Evolutionary conservation across 75 land plant genomes (phyloP).

Genomic region (Picea glauca): DNA sequence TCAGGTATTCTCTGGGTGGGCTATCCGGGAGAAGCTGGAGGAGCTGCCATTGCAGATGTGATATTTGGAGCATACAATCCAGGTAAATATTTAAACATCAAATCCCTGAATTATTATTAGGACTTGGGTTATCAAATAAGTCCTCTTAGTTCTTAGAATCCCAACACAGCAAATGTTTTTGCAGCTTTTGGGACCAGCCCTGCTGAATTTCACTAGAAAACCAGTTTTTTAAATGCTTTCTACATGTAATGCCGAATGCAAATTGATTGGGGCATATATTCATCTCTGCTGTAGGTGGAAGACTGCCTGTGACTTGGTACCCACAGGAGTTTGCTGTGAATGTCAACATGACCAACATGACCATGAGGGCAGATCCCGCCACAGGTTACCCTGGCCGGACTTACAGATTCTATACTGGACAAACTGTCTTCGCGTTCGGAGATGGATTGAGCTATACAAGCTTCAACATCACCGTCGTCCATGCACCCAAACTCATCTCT

Average conservation of each 20-base stretch:
- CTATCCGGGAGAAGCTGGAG: conserved; percentile 96
- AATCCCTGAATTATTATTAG: too few relatives aligned
- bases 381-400: conserved; percentile 90
- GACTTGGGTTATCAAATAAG: too few relatives aligned
- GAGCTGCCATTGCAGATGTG: conserved; percentile 75
- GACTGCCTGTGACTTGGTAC: conserved; percentile 85
- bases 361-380: conserved; percentile 75
- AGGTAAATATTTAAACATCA: conserved; percentile 30
- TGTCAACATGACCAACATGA: conserved; percentile 88
- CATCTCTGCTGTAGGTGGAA: conserved; percentile 53
- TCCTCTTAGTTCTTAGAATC: too few relatives aligned
- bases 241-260: not conserved
- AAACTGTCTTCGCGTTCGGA: conserved; percentile 64
- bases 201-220: not conserved
- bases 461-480: conserved; percentile 50
- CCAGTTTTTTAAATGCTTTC: not conserved
- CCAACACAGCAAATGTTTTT: not conserved
- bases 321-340: conserved; percentile 48
- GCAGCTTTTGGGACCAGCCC: not conserved
- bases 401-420: conserved; percentile 88
- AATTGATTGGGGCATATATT: not conserved
- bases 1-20: conserved; percentile 83
- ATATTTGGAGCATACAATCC: conserved; percentile 79
- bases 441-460: conserved; percentile 81
- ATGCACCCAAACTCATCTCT: conserved; percentile 21